A percentile compares a stretch with the other conserved stretches of the same genome.
These are phyloP conservation scores for Globisporangium polare DNA, from an alignment of 352 stramenopile genomes.

Conservation along the genomic window DNA sequence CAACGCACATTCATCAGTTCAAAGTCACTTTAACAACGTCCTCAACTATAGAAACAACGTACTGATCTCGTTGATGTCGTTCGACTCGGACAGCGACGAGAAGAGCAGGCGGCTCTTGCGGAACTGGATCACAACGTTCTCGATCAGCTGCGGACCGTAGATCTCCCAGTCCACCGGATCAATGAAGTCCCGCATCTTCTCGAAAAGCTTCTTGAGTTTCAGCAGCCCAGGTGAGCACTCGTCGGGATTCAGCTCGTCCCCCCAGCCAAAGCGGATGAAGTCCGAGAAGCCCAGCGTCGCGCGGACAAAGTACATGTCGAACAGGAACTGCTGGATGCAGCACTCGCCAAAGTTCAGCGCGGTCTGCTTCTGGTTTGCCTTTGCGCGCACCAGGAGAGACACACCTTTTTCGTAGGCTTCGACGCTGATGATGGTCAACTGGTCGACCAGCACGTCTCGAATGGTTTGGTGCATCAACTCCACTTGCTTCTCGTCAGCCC, in stretches of 20 bases:
- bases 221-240: slow-evolving; percentile 50
- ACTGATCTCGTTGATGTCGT: slow-evolving; percentile 86
- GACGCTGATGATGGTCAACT: slow-evolving; percentile 73
- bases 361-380: slow-evolving; percentile 35
- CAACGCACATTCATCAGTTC: neutral
- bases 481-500: slow-evolving; percentile 40
- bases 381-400: slow-evolving; percentile 51
- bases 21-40: neutral
- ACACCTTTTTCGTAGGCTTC: slow-evolving; percentile 69
- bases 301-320: slow-evolving; percentile 89
- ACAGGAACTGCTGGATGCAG: slow-evolving; percentile 83
- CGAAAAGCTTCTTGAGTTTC: slow-evolving; percentile 61
- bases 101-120: slow-evolving; percentile 83
- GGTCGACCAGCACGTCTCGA: slow-evolving; percentile 67
- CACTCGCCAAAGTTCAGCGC: slow-evolving; percentile 82
- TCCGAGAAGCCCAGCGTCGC: slow-evolving; percentile 80
- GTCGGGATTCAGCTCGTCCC: slow-evolving; percentile 65
- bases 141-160: slow-evolving; percentile 78
- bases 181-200: slow-evolving; percentile 78
- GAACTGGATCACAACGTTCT: slow-evolving; percentile 86
- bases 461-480: slow-evolving; percentile 60
- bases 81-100: slow-evolving; percentile 76
- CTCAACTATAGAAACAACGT: slow-evolving; percentile 20
- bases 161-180: slow-evolving; percentile 89
- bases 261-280: slow-evolving; percentile 87